Base-by-base conservation (phyloP, 192 early-diverging fungal genomes). In the Piromyces finnis region DNA sequence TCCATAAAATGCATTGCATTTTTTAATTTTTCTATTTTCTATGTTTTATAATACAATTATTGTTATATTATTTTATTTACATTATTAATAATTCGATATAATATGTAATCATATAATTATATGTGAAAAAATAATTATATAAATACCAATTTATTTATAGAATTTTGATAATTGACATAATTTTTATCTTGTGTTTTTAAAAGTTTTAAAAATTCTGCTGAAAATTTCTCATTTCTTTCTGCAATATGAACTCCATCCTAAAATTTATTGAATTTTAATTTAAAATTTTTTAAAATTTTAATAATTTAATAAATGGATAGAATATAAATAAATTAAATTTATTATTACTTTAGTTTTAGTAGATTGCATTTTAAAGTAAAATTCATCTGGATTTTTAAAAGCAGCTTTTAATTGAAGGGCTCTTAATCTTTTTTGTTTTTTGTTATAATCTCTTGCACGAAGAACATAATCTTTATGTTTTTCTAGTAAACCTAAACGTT, bases 401-500 rank as follows among this genome's bases (percentile, higher is more conserved):
- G 90, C 85, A 5, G 97, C 97, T 83, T 96, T 97, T 83, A 94
- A 90, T 30, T 90, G 88, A 84, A 99, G 87, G 29, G 91, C 88
- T 87, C 94, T 95, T 79, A 99, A 87, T 51, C 90, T 86, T 77
- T 93, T 89, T 86, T 97, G 90, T 85, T 99, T 97, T 22, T 84
- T 86, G 82, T 94, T 91, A 86, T 91, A 97, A 84, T 99, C 95
- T 81, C 86, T 85, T 18, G 97, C 96, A 86, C 97, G 95, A 78
- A 96, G 87, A 51, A 95, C 89, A 90, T 99, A 99, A 87, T 99
- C 97, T 86, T 98, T 99, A 81, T 98, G 91, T 87, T 99, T 99
- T 82, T 99, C 97, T 29, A 99, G 88, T 12, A 96, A 86, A 7
- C 96, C 97, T 51, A 89, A 86, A 29, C 51, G 30, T n/a, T 30